Evolutionary conservation across 169 alveolate species (phyloP), one percentile per base, ranked within the genome.

Genomic region (Babesia ovis): DNA sequence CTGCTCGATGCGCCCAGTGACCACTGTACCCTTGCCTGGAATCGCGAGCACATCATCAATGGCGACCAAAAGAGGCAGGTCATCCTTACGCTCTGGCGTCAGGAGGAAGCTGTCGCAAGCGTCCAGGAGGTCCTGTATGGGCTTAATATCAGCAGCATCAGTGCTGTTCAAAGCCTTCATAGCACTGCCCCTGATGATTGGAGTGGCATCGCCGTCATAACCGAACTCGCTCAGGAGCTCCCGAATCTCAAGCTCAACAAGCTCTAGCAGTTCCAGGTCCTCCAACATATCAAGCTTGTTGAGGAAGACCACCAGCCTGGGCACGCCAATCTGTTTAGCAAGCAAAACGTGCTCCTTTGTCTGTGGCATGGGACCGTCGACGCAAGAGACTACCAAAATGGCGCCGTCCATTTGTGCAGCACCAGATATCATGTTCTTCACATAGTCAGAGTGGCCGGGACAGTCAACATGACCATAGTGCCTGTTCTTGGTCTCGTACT

Each of bases 301-400:
- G 66, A 95, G 79, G 80, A 83, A 96, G 5, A 96, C 98, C 27
- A 96, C 95, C 68, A 96, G 83, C 18, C 91, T 90, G 54, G 94
- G 93, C 43, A 95, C 95, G 31, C 97, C 97, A 23, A 94, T 93
- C 83, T 96, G 94, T 68, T 94, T 89, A 70, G 97, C 92, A 25
- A 95, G 88, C 22, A 96, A 92, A 12, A 91, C 85, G 59, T 91
- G 95, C 61, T 94, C 98, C 64, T 97, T 89, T 1, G 98, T 93
- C 84, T 96, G 95, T 5, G 98, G 98, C 99, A 95, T 95, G 27
- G 97, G 97, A n/a, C 98, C 98, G 76, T 96, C 98, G 37, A 94
- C 90, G 8, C 98, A 98, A 31, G 98, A 91, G 3, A 94, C 98
- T 50, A 97, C 98, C 50, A 96, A 84, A 22, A 95, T 95, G 50